Evolutionary conservation across 441 rosid genomes (phyloP), one percentile per base, ranked within the genome.

Genomic region (Brassica hybrid): DNA sequence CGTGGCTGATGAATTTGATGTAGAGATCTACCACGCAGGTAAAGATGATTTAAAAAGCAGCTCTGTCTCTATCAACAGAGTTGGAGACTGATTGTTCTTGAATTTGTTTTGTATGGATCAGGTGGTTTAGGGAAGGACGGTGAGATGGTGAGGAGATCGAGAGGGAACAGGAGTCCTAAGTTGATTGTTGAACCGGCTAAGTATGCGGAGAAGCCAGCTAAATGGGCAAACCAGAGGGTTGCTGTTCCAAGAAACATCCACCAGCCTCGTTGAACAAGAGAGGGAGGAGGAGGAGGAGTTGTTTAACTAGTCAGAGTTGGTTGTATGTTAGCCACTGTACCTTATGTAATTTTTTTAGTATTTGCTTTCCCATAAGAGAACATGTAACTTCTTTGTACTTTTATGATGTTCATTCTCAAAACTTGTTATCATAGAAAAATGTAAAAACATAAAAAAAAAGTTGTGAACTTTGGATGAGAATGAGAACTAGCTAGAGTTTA

Each of bases 201-300:
- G 76, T 87, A 83, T 74, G 85, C 75, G 1, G 87, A 86, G 64
- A 87, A 87, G 82, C 75, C 84, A 30, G 80, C 84, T 3, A 89
- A 83, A 85, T 76, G 71, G 77, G 78, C 80, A 30, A 81, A 73
- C 66, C 77, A 80, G 43, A 85, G 82, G 62, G 62, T 58, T 19
- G 68, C 56, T 68, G 72, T 84, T 72, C 77, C 85, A n/a, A 80
- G 86, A 65, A 67, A 78, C 85, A 86, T 86, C 52, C 84, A 82
- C 78, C 93, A 89, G 73, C 90, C 90, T 23, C 93, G 89, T 25
- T 89, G 82, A 89, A 58, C 7, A 4, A 58, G 0, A 7, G 11
- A 7, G 25, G 5, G 13, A 19, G 13, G 11, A 18, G 61, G 10
- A 7, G 61, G 32, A 27, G 32, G 0, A 0, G 58, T 58, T 58